phyloP scores from a whole-genome alignment of 306 rosid species.

The Rosa multiflora region DNA sequence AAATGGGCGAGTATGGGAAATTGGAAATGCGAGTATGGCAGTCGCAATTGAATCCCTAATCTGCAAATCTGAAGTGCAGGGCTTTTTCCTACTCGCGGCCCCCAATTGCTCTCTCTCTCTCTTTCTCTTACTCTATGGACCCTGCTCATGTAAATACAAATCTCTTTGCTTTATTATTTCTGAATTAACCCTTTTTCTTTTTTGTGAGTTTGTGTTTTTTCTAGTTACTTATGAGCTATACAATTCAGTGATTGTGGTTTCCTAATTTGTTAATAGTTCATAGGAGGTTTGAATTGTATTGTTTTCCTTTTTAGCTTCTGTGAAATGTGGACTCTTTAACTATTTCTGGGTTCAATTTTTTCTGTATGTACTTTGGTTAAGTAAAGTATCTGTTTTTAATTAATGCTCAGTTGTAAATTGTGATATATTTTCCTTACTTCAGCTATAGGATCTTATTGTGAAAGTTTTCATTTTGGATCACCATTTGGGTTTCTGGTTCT shows the following conservation, averaged over 20 bases:
- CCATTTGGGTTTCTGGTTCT: neutral
- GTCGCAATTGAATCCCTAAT: constrained; percentile 16
- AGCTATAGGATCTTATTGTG: neutral
- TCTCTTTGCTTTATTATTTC: neutral
- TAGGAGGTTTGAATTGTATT: neutral
- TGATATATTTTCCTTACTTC: neutral
- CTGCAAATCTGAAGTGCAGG: neutral
- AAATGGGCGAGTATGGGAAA: neutral
- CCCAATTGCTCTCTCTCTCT: neutral
- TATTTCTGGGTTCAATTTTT: neutral
- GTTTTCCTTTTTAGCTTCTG: neutral
- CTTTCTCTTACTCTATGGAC: neutral
- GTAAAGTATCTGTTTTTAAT: neutral
- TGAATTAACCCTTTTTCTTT: neutral
- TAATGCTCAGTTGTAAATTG: neutral
- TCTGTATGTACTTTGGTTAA: neutral
- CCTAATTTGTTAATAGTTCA: neutral
- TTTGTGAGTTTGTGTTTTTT: neutral
- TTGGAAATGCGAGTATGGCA: constrained; percentile 10
- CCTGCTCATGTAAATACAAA: neutral
- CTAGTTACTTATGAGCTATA: neutral
- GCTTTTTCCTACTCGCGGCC: constrained; percentile 16
- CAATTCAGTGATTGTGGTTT: neutral
- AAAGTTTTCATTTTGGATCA: constrained; percentile 5
- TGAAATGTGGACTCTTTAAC: neutral